Evolutionary conservation across 768 basidiomycete species (phyloP), one percentile per base, ranked within the genome.

Genomic region (Calocybe indica): DNA sequence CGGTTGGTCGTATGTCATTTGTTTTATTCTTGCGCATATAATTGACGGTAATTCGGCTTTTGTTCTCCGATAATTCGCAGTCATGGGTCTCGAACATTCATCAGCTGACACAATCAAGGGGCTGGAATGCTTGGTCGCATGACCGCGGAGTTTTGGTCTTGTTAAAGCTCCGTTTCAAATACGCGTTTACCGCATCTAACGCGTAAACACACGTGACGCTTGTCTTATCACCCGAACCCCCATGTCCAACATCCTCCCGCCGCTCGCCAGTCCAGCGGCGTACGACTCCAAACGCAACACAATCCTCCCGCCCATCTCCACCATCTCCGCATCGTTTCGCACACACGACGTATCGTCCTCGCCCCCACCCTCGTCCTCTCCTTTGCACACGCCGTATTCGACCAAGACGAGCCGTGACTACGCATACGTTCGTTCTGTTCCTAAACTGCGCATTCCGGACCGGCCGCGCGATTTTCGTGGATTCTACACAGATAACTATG

Each of bases 211-310:
- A 73, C 72, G 73, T 73, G 72, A 75, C 55, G 37, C 36, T 43
- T 58, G 59, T 66, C 64, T 73, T 72, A 73, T 74, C 72, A 66
- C 62, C 63, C 55, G 54, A 65, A 73, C 72, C 45, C 50, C 61
- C 72, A 74, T 73, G 71, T 70, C 66, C 52, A 55, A 62, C 55
- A 51, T 40, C 43, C 60, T 58, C 37, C 62, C 62, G 48, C 55
- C 66, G 37, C 58, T 58, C 52, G 53, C 57, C 34, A 51, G 60
- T 43, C 57, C 59, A 44, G 50, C 52, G 38, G 52, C 52, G 29
- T 51, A 48, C 52, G 22, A 22, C 22, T 22, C 22, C 22, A 22
- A 22, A 4, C 22, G 22, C 22, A 22, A 22, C 22, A 22, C 22
- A 22, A 22, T 22, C 22, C 22, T 22, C 22, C 22, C 22, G 4